phyloP scores from a whole-genome alignment of 352 stramenopile genomes.

The Phytophthora crassamura region DNA sequence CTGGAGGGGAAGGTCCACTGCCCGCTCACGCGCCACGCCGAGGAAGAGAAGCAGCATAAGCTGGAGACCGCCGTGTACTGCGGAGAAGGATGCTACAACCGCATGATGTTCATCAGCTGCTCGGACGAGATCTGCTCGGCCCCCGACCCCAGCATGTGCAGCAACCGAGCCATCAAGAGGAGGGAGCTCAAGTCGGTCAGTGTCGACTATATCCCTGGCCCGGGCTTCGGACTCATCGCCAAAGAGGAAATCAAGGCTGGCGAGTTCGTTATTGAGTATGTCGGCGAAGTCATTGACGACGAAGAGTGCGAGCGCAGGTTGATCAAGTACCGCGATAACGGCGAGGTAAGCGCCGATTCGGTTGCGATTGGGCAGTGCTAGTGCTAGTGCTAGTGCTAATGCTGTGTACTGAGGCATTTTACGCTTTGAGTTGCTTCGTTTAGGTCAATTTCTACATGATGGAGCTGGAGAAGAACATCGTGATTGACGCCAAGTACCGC shows the following conservation, averaged over 20 bases:
- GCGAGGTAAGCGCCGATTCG: slow-evolving; percentile 44
- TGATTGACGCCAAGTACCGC: slow-evolving; percentile 88
- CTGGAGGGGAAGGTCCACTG: slow-evolving; percentile 4
- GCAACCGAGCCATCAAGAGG: slow-evolving; percentile 77
- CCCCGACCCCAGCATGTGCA: slow-evolving; percentile 66
- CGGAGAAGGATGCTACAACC: slow-evolving; percentile 81
- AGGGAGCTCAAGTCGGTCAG: slow-evolving; percentile 69
- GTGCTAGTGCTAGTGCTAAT: no score
- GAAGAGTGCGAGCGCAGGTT: slow-evolving; percentile 73
- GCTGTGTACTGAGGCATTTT: not conserved
- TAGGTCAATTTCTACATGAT: slow-evolving; percentile 90
- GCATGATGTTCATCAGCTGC: slow-evolving; percentile 87
- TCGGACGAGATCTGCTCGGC: slow-evolving; percentile 81
- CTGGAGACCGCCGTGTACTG: slow-evolving; percentile 44
- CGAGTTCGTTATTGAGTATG: slow-evolving; percentile 95
- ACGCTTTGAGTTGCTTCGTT: slow-evolving; percentile 4
- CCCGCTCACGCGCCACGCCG: slow-evolving; percentile 9
- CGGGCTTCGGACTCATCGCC: slow-evolving; percentile 91
- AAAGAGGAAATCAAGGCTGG: slow-evolving; percentile 77
- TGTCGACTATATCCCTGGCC: slow-evolving; percentile 81
- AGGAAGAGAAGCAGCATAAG: slow-evolving; percentile 25
- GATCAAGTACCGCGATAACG: slow-evolving; percentile 61
- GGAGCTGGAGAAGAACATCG: slow-evolving; percentile 84
- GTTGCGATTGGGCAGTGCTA: not conserved
- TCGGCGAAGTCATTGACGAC: slow-evolving; percentile 94